Percentiles rank a stretch among this genome's conserved stretches.
Conservation (phyloP, 2,329 filamentous ascomycete species). For the Claviceps sp. region DNA sequence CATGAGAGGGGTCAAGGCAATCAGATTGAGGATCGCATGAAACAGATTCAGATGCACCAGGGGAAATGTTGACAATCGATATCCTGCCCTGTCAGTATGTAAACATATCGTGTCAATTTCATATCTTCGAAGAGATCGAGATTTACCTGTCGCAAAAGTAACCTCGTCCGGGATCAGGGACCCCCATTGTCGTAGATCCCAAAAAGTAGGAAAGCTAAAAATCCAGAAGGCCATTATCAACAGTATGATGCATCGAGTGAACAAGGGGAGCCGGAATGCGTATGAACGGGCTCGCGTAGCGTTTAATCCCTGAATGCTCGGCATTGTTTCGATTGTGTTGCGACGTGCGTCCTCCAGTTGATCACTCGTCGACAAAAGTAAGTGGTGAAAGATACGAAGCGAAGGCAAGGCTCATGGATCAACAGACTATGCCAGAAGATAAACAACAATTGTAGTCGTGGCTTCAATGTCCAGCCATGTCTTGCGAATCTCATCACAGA, state of each 20-base stretch:
- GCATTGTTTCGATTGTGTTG: slow-evolving; percentile 5
- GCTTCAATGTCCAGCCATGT: neutral
- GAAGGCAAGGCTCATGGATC: too few species aligned
- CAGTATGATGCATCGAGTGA: slow-evolving; percentile 59
- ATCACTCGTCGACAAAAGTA: neutral
- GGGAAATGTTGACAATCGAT: slow-evolving; percentile 85
- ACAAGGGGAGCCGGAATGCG: slow-evolving; percentile 70
- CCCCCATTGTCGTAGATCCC: slow-evolving; percentile 65
- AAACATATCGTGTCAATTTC: neutral
- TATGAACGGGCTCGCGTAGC: slow-evolving; percentile 66
- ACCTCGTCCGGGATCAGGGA: slow-evolving; percentile 67
- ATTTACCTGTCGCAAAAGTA: slow-evolving; percentile 51
- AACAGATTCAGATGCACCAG: slow-evolving; percentile 72
- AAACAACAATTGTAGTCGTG: neutral
- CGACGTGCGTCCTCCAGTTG: neutral
- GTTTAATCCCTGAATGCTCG: slow-evolving; percentile 41
- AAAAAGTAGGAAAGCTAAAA: slow-evolving; percentile 52
- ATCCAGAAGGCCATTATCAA: slow-evolving; percentile 52
- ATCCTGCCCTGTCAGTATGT: slow-evolving; percentile 42
- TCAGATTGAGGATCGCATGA: slow-evolving; percentile 65
- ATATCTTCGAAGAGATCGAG: neutral
- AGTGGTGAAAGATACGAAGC: neutral
- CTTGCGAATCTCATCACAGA: neutral
- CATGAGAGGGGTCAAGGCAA: slow-evolving; percentile 74
- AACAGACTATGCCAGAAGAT: neutral